Percentiles rank a stretch among this genome's conserved stretches.
Evolutionary conservation across 2,329 filamentous ascomycete genomes (phyloP).

Genomic region (Stagonosporopsis vannaccii): DNA sequence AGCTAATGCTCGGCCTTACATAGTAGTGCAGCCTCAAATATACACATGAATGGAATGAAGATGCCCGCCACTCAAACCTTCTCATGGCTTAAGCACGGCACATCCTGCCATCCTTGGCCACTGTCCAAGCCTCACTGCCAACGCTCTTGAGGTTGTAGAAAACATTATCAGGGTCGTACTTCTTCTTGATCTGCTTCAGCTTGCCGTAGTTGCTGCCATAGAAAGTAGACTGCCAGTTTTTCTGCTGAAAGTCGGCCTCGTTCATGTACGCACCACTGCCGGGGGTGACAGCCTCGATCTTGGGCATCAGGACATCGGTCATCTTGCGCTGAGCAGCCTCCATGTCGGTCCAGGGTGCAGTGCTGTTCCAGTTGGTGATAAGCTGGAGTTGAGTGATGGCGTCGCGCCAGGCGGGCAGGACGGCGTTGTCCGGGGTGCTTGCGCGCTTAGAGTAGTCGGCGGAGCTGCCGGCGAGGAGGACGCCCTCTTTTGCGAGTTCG

Average conservation of each 20-base stretch:
- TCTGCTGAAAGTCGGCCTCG: constrained; percentile 37
- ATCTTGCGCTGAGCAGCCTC: constrained; percentile 21
- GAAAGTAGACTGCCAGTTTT: constrained; percentile 34
- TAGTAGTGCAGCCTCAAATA: neutral
- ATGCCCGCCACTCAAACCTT: neutral
- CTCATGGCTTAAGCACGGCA: constrained; percentile 12
- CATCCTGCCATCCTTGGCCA: constrained; percentile 21
- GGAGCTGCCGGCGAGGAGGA: constrained; percentile 26
- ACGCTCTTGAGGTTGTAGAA: constrained; percentile 32
- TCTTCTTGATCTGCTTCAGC: constrained; percentile 35
- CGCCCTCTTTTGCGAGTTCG: constrained; percentile 22
- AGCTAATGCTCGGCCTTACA: neutral
- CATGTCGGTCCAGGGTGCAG: constrained; percentile 19
- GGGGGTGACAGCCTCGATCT: constrained; percentile 29
- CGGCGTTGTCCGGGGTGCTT: constrained; percentile 26
- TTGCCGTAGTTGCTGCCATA: constrained; percentile 65
- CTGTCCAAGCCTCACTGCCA: constrained; percentile 28
- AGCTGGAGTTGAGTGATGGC: constrained; percentile 29
- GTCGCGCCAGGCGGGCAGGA: constrained; percentile 35
- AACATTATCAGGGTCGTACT: constrained; percentile 27
- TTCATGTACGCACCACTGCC: constrained; percentile 41
- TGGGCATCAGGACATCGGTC: constrained; percentile 35
- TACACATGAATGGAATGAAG: neutral
- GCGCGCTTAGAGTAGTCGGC: constrained; percentile 26
- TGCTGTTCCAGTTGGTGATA: constrained; percentile 32